Conservation (phyloP, 495 filamentous ascomycete species). For the Podospora didyma region DNA sequence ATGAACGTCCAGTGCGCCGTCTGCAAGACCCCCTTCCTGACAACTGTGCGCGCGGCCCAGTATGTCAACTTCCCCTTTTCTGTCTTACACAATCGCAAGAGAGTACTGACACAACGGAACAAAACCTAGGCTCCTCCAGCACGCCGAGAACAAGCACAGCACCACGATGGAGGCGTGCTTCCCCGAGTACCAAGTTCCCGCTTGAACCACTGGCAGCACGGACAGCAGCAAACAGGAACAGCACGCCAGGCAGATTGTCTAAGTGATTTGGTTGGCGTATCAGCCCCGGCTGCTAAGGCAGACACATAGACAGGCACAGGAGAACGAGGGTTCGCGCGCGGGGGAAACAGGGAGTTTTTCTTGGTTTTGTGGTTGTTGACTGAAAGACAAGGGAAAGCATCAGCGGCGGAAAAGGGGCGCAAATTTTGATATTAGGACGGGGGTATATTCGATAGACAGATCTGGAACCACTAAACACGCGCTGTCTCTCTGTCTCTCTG, state of each 20-base stretch:
- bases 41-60: conserved; percentile 51
- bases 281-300: too few relatives aligned
- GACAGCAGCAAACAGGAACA: conserved; percentile 4
- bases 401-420: background rate
- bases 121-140: conserved; percentile 41
- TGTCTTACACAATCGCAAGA: background rate
- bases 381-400: background rate
- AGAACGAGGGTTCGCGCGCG: too few relatives aligned
- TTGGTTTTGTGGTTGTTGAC: too few relatives aligned
- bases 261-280: too few relatives aligned
- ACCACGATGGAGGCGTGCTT: conserved; percentile 51
- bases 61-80: conserved; percentile 25
- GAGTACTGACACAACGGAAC: conserved; percentile 1
- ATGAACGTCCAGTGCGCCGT: conserved; percentile 54
- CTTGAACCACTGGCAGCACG: background rate
- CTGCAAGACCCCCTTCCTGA: conserved; percentile 55
- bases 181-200: conserved; percentile 36
- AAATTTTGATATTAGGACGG: background rate
- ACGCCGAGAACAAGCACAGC: conserved; percentile 54
- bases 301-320: too few relatives aligned
- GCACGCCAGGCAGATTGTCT: background rate
- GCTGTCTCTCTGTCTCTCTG: too few relatives aligned
- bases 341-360: background rate
- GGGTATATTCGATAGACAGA: background rate
- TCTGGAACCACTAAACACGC: too few relatives aligned